These are phyloP conservation scores for Amanita muscaria DNA, from an alignment of 768 basidiomycete species.

Conservation along the genomic window DNA sequence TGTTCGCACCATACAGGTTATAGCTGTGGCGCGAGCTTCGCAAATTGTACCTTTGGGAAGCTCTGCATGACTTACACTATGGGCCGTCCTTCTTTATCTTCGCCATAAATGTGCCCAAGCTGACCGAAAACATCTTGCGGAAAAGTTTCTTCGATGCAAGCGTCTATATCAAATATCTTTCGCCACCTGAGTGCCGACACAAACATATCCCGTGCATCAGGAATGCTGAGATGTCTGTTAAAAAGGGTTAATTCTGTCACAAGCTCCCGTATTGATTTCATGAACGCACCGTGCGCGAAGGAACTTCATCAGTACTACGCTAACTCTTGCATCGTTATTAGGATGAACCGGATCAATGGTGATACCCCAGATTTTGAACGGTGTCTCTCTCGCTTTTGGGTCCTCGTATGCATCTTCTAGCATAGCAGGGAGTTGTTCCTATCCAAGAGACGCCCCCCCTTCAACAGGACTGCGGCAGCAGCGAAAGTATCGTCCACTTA, in stretches of 20 bases:
- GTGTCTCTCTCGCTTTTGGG: conserved; percentile 36
- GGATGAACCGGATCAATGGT: conserved; percentile 49
- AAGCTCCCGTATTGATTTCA: neutral
- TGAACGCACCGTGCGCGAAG: conserved; percentile 56
- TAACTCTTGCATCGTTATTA: conserved; percentile 50
- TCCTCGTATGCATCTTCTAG: conserved; percentile 56
- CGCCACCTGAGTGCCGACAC: conserved; percentile 66
- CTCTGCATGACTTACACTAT: conserved; percentile 43
- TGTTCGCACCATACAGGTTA: conserved; percentile 68
- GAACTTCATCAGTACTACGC: conserved; percentile 78
- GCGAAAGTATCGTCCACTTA: conserved; percentile 20
- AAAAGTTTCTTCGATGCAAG: conserved; percentile 49
- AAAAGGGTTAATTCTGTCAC: neutral
- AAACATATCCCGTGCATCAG: conserved; percentile 57
- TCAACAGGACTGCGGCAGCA: neutral
- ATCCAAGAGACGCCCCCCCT: too few species aligned
- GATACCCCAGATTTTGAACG: conserved; percentile 67
- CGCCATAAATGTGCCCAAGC: conserved; percentile 56
- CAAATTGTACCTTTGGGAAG: neutral
- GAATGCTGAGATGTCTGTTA: conserved; percentile 40
- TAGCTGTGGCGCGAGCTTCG: conserved; percentile 36
- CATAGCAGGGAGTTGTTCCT: conserved; percentile 41
- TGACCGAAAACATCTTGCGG: conserved; percentile 55
- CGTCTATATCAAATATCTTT: conserved; percentile 53
- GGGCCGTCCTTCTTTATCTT: conserved; percentile 64